Conservation (phyloP, 495 filamentous ascomycete species). For the Podospora fimiseda region DNA sequence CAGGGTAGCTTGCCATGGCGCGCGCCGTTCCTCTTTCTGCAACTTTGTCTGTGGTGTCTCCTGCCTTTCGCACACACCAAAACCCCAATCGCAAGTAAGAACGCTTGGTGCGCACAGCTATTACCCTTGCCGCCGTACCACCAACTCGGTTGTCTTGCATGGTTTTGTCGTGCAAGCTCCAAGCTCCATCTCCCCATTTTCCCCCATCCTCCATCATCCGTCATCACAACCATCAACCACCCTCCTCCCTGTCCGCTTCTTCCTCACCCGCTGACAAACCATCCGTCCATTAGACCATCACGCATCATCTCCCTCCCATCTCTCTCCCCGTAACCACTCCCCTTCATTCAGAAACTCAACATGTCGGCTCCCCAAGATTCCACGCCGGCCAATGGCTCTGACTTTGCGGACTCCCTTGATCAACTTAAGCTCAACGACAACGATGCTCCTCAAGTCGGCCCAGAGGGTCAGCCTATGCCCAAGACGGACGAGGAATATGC, state of each 20-base stretch:
- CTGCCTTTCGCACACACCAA: slow-evolving; percentile 7
- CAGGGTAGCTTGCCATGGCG: slow-evolving; percentile 10
- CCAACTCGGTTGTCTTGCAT: background rate
- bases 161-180: background rate
- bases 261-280: background rate
- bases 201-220: background rate
- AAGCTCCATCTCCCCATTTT: background rate
- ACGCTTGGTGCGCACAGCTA: background rate
- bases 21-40: slow-evolving; percentile 21
- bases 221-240: too few relatives aligned
- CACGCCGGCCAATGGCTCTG: slow-evolving; percentile 32
- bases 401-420: slow-evolving; percentile 46
- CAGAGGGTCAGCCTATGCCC: slow-evolving; percentile 62
- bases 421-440: slow-evolving; percentile 43
- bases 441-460: slow-evolving; percentile 54
- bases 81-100: slow-evolving; percentile 9
- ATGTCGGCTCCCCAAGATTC: slow-evolving; percentile 47
- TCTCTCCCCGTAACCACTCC: background rate
- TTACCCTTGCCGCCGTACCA: slow-evolving; percentile 1
- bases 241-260: background rate
- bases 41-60: slow-evolving; percentile 8
- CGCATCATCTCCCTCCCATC: background rate
- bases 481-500: slow-evolving; percentile 97
- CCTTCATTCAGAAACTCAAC: slow-evolving; percentile 8
- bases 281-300: background rate